These are phyloP conservation scores for Agrostemma githago DNA, from an alignment of 148 eudicot species.

Conservation along the genomic window DNA sequence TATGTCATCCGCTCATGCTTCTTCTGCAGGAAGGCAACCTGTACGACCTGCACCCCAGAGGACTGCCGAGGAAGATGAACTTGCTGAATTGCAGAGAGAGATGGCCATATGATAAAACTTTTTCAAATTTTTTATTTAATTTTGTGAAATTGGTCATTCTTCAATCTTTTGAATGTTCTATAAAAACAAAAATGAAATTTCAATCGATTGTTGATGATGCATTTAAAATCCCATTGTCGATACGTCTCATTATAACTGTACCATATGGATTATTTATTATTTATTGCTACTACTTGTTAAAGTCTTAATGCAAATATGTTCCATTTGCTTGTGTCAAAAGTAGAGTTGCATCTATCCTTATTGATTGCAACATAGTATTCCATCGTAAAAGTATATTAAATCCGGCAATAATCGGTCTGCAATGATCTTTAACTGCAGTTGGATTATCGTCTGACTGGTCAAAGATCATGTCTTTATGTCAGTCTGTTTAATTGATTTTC, in stretches of 20 bases:
- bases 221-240: constrained; percentile 16
- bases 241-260: constrained; percentile 23
- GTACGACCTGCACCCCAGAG: constrained; percentile 38
- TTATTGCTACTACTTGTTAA: constrained; percentile 6
- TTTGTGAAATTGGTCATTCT: background rate
- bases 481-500: background rate
- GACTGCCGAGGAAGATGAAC: constrained; percentile 60
- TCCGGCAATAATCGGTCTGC: background rate
- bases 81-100: constrained; percentile 61
- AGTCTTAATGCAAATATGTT: constrained; percentile 6
- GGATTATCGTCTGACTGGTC: background rate
- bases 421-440: constrained; percentile 2
- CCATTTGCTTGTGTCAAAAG: constrained; percentile 8
- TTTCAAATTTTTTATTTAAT: background rate
- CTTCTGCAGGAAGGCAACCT: constrained; percentile 32
- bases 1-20: constrained; percentile 26
- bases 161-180: background rate
- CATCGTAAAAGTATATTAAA: too few species aligned
- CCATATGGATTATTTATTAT: constrained; percentile 1
- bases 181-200: background rate
- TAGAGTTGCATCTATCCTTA: background rate
- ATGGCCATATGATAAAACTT: constrained; percentile 40
- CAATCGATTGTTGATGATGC: constrained; percentile 16
- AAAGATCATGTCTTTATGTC: constrained; percentile 7
- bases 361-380: too few species aligned